Conservation (phyloP, 345 rosid genomes). For the Melaleuca alternifolia region DNA sequence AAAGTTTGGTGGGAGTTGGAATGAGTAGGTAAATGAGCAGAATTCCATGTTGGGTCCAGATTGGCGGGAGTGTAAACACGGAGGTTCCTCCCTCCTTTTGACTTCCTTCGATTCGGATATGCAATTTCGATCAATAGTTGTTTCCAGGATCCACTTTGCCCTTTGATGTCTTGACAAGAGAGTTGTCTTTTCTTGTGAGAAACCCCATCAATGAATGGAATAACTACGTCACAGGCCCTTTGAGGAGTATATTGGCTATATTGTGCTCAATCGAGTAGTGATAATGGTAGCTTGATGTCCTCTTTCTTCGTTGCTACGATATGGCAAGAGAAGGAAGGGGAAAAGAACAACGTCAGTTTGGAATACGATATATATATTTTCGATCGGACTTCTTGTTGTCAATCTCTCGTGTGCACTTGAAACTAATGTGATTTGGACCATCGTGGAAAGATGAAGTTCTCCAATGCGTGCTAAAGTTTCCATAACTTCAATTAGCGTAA, state of each 20-base stretch:
- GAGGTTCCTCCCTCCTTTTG: not conserved
- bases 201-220: fast-evolving
- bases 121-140: fast-evolving
- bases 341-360: too few species aligned
- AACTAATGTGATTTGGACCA: too few species aligned
- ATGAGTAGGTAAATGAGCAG: not conserved
- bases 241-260: fast-evolving
- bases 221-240: fast-evolving
- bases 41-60: not conserved
- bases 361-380: too few species aligned
- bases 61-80: not conserved
- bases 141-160: fast-evolving
- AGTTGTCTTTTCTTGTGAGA: too few species aligned
- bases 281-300: too few species aligned
- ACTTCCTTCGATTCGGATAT: not conserved
- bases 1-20: not conserved
- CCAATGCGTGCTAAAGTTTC: not conserved
- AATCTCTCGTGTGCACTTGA: not conserved
- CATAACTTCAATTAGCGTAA: fast-evolving
- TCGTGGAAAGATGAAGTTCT: too few species aligned
- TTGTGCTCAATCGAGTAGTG: fast-evolving
- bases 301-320: too few species aligned
- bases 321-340: too few species aligned
- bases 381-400: too few species aligned
- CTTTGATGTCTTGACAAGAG: not conserved